Base-by-base conservation (phyloP, 1,139 yeast species). In the Komagataea norvegica region DNA sequence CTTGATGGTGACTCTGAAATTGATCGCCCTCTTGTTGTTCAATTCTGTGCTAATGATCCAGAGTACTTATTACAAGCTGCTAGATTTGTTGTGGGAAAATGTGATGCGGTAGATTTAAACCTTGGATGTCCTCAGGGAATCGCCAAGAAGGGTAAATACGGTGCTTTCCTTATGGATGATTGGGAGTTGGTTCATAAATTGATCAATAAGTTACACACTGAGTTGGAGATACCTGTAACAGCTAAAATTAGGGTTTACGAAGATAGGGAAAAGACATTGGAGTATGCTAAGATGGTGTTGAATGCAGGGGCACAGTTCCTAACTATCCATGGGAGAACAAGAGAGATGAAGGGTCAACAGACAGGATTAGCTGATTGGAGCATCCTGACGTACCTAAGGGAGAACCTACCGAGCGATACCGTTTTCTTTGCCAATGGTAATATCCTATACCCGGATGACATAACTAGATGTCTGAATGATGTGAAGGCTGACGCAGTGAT, bases 81-180 rank as follows among this genome's bases (percentile, higher is more conserved):
- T 1, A 70, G 73, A 47, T 62, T 69, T n/a, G 91, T 88, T 4
- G 84, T 80, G 49, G 84, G 80, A 41, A 72, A 76, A 48, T 89
- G 96, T 61, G 98, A 91, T 65, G 98, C 97, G 0, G 94, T 91
- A 13, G 99, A 91, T 62, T 70, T 91, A 48, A 91, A 91, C 55
- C 68, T 93, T 44, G 99, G 99, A 0, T 93, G 98, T 59, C 98
- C 98, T 0, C 98, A 93, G 61, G 96, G 96, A 1, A 93, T 93
- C 44, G 99, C 98, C 0, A 75, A 74, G 46, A 85, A 87, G 59
- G 99, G 99, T 1, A 82, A 85, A 49, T 93, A 93, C 57, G 98
- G 99, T 1, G 81, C 98, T 0, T 93, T 88, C 53, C 65, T 93
- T 37, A 91, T 89, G 96, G 98, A 93, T 42, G 96, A 93, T 56